Evolutionary conservation across 495 filamentous ascomycete species (phyloP).

Genomic region (Terfezia claveryi): DNA sequence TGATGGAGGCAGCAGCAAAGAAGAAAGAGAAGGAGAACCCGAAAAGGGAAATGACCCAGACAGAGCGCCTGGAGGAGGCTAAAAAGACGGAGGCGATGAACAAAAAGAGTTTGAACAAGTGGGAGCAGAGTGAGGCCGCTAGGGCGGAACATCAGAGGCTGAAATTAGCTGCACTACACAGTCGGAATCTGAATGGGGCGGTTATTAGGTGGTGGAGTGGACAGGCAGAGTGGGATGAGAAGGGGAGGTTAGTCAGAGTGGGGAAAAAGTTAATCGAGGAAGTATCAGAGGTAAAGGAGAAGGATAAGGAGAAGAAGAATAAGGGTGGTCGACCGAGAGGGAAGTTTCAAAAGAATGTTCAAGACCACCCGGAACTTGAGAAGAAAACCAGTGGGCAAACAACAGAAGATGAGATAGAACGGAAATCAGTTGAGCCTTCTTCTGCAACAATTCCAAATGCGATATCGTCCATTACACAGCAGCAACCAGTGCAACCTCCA

Average conservation of each 20-base stretch:
- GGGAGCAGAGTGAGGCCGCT: constrained; percentile 78
- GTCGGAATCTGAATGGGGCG: constrained; percentile 65
- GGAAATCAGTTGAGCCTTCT: constrained; percentile 4
- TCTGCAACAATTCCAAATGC: constrained; percentile 4
- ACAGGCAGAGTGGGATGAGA: constrained; percentile 45
- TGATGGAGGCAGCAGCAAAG: constrained; percentile 74
- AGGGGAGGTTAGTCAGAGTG: constrained; percentile 53
- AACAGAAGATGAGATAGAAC: constrained; percentile 10
- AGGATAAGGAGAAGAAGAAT: constrained; percentile 11
- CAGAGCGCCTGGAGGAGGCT: constrained; percentile 65
- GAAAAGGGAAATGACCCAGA: constrained; percentile 68
- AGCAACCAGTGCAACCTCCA: too few relatives aligned
- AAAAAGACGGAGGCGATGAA: constrained; percentile 64
- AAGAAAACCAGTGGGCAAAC: constrained; percentile 7
- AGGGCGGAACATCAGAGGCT: constrained; percentile 60
- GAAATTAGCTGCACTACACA: constrained; percentile 66
- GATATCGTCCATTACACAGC: too few relatives aligned
- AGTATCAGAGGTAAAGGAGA: constrained; percentile 7
- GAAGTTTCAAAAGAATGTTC: constrained; percentile 9
- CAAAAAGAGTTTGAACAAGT: constrained; percentile 73
- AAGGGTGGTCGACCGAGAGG: constrained; percentile 7
- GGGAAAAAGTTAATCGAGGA: constrained; percentile 30
- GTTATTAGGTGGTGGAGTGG: constrained; percentile 91
- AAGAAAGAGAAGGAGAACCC: constrained; percentile 50
- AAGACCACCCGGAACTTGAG: constrained; percentile 10